Base-by-base conservation (phyloP, 495 filamentous ascomycete genomes). In the Neurospora pannonica region DNA sequence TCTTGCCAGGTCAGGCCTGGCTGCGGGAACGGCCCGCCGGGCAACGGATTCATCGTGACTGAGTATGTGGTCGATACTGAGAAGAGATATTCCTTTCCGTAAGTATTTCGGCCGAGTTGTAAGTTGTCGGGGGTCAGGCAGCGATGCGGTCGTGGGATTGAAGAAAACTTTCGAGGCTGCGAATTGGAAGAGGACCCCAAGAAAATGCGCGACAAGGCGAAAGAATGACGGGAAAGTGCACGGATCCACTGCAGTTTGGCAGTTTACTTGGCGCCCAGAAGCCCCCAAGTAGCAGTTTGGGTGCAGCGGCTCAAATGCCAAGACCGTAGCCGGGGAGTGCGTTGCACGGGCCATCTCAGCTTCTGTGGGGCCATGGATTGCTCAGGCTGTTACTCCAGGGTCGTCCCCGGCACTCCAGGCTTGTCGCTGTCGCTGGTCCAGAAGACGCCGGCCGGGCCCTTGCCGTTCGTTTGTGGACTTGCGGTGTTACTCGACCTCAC, bases 1-100 rank as follows among this genome's bases (percentile, higher is more conserved):
- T 96, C 93, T 81, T 92, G 90, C 96, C 95, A 98, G 36, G 90
- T 75, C 43, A 85, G 80, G 54, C 81, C 84, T 71, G 87, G 85
- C 43, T 83, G 87, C 74, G 86, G 81, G 73, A 85, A 86, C 13
- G 75, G 54, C 73, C 83, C 85, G 75, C 84, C 85, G 78, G 86
- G 89, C 79, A 88, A 83, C 71, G 88, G 87, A 80, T 92, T 92
- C 92, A 94, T 96, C 46, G 74, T 77, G 79, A 15, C 21, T 62
- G 54, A 62, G 54, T 62, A 62, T 34, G 48, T 28, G 48, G 24
- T 28, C 48, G 5, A 60, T 62, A 19, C 24, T 19, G 28, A 31
- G 7, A 34, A 62, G 15, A 62, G 0, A 62, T 62, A 31, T 62
- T 62, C 15, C 15, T 34, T 62, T 34, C 15, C 28, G 24, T 62